Base-by-base conservation (phyloP, 306 rosid genomes). In the Cercis canadensis region DNA sequence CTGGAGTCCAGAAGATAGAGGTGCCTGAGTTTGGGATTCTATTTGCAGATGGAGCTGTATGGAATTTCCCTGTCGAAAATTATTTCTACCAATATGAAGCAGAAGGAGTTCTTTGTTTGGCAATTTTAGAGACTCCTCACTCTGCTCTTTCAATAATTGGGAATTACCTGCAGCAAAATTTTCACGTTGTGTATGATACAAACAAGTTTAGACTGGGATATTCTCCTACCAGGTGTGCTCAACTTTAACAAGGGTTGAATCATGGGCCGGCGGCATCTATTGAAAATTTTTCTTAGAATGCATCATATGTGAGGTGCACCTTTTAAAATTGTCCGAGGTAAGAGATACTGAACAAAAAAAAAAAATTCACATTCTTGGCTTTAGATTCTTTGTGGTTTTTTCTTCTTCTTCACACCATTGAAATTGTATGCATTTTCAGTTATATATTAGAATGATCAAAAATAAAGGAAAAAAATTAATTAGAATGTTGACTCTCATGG, bases 121-220 rank as follows among this genome's bases (percentile, higher is more conserved):
- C 96, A 39, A 74, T 91, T 34, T 36, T 80, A 31, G 85, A 80
- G 8, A 87, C 87, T 75, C 87, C 87, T 6, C 74, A 75, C 11
- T 81, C 86, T 50, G 74, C 67, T 31, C 75, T 91, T 58, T 84
- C 92, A n/a, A 91, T 88, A 7, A 85, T 91, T 74, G 97, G 97
- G 18, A 91, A 91, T 41, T 85, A 87, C 17, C 75, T 85, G 76
- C 97, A 88, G 70, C 97, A 91, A 80, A 91, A 91, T 80, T 91
- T 91, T 65, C 90, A 88, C 34, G 77, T 91, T 74, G 51, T 85
- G 29, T 91, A 91, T 73, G 97, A 91, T 62, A 65, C 79, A 19
- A 80, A 88, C 76, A 85, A 79, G 36, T 83, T 87, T 34, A 87
- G 92, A 75, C 58, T 91, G 45, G 97, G 97, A 43, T 91, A 69